These are phyloP conservation scores for Stentor roeselii DNA, from an alignment of 73 alveolate genomes.

Conservation along the genomic window DNA sequence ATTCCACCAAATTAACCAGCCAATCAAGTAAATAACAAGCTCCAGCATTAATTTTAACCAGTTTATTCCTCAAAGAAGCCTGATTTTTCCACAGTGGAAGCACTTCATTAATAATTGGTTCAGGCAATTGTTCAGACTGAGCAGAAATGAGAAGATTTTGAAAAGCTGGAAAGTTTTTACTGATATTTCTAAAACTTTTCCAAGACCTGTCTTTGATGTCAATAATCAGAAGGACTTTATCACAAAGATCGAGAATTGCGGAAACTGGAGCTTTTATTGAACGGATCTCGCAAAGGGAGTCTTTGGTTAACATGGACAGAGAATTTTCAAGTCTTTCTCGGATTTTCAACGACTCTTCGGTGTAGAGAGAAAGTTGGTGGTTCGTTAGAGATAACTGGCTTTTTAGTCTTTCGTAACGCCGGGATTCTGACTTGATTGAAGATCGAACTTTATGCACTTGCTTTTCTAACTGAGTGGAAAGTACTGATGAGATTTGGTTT, in stretches of 20 bases:
- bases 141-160: neutral
- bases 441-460: neutral
- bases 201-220: conserved; percentile 20
- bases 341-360: no score
- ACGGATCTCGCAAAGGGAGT: neutral
- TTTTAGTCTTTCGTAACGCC: neutral
- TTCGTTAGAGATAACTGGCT: neutral
- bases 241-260: neutral
- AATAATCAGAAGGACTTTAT: conserved; percentile 6
- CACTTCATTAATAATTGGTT: neutral
- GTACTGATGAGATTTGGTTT: neutral
- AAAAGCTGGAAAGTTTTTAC: neutral
- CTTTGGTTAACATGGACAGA: conserved; percentile 20
- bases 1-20: neutral
- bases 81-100: conserved; percentile 13
- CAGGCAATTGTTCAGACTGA: conserved; percentile 7
- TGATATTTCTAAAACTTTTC: conserved; percentile 1
- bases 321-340: no score
- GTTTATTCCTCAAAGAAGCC: neutral
- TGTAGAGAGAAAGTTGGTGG: neutral
- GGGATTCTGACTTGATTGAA: neutral
- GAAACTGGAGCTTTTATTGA: conserved; percentile 10
- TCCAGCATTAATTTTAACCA: neutral
- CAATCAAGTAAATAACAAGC: neutral
- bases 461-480: neutral